These are phyloP conservation scores for Rhodotorula sp. DNA, from an alignment of 1,284 basidiomycete genomes.

Conservation along the genomic window DNA sequence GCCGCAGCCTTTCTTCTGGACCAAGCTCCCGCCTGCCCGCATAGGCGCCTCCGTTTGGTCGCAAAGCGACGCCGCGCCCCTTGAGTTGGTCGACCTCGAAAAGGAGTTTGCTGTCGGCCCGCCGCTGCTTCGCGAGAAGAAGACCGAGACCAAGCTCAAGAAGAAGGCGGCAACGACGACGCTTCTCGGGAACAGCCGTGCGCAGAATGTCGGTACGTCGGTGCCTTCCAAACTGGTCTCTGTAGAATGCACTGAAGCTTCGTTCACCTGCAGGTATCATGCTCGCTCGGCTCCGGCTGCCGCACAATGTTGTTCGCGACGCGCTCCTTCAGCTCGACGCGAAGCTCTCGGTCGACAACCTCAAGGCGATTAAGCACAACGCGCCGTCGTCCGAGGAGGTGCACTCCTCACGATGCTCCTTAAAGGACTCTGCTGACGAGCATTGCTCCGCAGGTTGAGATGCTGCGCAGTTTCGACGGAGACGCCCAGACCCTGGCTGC, in stretches of 20 bases:
- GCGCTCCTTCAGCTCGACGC: constrained; percentile 69
- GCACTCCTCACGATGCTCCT: constrained; percentile 2
- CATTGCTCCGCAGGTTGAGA: constrained; percentile 56
- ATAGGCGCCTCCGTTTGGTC: constrained; percentile 63
- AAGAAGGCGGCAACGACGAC: constrained; percentile 66
- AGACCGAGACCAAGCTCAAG: constrained; percentile 45
- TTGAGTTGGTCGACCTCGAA: constrained; percentile 71
- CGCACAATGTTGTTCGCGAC: constrained; percentile 64
- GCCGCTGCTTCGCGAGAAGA: constrained; percentile 50
- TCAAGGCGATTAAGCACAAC: constrained; percentile 70
- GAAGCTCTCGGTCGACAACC: constrained; percentile 66
- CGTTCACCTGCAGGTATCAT: constrained; percentile 65
- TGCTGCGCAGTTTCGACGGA: constrained; percentile 68
- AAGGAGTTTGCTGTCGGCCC: constrained; percentile 50
- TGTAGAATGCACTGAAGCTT: background rate
- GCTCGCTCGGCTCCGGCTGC: constrained; percentile 71
- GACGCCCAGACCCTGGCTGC: constrained; percentile 51
- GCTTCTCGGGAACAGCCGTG: constrained; percentile 74
- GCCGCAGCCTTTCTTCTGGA: constrained; percentile 80
- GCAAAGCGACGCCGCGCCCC: constrained; percentile 55
- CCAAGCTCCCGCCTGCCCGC: constrained; percentile 63
- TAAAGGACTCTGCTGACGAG: background rate
- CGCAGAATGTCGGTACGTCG: constrained; percentile 73
- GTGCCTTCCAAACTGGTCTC: constrained; percentile 14
- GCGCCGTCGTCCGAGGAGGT: constrained; percentile 78